A percentile compares a stretch with the other conserved stretches of the same genome.
These are phyloP conservation scores for Corymbia citriodora DNA, from an alignment of 441 rosid genomes.

Conservation along the genomic window DNA sequence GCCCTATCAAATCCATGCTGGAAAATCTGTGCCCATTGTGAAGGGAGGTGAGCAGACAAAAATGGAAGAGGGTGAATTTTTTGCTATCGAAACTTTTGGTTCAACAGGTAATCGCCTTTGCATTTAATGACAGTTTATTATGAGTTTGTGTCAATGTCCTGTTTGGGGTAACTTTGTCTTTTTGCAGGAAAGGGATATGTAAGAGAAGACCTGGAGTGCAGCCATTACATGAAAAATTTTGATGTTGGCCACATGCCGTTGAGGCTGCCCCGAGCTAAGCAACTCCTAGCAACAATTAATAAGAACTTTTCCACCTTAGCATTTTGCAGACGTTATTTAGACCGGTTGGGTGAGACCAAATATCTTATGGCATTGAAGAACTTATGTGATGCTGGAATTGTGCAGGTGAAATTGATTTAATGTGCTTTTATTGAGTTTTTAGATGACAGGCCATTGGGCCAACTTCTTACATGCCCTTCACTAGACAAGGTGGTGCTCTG, in stretches of 20 bases:
- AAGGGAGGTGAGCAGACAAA: slow-evolving; percentile 98
- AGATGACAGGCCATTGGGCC: neutral
- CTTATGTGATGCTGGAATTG: slow-evolving; percentile 76
- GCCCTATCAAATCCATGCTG: slow-evolving; percentile 91
- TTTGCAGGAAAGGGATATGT: slow-evolving; percentile 84
- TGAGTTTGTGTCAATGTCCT: neutral
- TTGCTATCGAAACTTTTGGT: slow-evolving; percentile 91
- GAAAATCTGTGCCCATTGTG: slow-evolving; percentile 90
- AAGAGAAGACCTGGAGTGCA: slow-evolving; percentile 93
- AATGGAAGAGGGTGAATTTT: slow-evolving; percentile 98
- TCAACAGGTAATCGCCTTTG: slow-evolving; percentile 62
- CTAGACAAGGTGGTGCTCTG: neutral
- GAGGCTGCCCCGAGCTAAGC: slow-evolving; percentile 91
- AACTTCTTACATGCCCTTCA: neutral
- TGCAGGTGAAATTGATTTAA: slow-evolving; percentile 51
- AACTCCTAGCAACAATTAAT: slow-evolving; percentile 85
- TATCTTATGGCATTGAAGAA: slow-evolving; percentile 86
- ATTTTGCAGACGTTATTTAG: slow-evolving; percentile 85
- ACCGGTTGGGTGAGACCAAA: slow-evolving; percentile 88
- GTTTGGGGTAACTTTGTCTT: neutral
- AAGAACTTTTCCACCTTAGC: slow-evolving; percentile 92
- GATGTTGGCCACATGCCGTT: slow-evolving; percentile 76
- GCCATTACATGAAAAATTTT: slow-evolving; percentile 92
- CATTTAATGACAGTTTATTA: neutral
- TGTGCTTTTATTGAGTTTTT: neutral